Percentiles rank a stretch among this genome's conserved stretches.
These are phyloP conservation scores for Dioscorea zingiberensis DNA, from an alignment of 106 monocot species.

Conservation along the genomic window DNA sequence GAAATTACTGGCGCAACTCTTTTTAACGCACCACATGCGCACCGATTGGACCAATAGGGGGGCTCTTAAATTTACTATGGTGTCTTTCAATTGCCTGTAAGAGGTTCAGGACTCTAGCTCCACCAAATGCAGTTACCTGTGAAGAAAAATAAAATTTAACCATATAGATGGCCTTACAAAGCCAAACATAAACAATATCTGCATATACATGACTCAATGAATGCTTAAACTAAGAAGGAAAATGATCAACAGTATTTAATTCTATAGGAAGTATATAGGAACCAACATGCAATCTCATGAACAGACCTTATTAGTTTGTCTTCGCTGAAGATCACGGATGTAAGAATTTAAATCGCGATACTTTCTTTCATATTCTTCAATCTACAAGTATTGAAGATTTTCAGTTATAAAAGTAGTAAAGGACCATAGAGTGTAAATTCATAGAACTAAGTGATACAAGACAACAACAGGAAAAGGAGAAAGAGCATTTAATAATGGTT, in stretches of 20 bases:
- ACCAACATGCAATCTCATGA: not conserved
- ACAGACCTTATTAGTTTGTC: constrained; percentile 72
- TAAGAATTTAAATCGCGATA: constrained; percentile 34
- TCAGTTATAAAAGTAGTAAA: not conserved
- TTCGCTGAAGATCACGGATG: constrained; percentile 55
- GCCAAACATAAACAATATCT: too few relatives aligned
- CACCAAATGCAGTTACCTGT: constrained; percentile 94
- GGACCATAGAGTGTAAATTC: too few relatives aligned
- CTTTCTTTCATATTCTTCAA: constrained; percentile 57
- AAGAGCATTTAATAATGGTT: too few relatives aligned
- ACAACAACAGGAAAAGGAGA: too few relatives aligned
- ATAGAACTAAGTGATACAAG: too few relatives aligned
- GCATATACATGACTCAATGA: too few relatives aligned
- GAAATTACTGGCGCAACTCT: not conserved
- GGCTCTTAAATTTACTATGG: constrained; percentile 45
- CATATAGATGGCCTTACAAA: not conserved
- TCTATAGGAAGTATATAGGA: not conserved
- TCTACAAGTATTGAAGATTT: constrained; percentile 25
- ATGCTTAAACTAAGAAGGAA: too few relatives aligned
- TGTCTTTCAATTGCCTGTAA: constrained; percentile 68
- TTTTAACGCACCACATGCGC: constrained; percentile 63
- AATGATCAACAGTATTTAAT: too few relatives aligned
- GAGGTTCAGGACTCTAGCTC: constrained; percentile 75
- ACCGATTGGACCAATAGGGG: constrained; percentile 92
- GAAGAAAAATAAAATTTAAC: not conserved